A percentile compares a stretch with the other conserved stretches of the same genome.
phyloP scores from a whole-genome alignment of 306 rosid species.

The Vigna radiata region DNA sequence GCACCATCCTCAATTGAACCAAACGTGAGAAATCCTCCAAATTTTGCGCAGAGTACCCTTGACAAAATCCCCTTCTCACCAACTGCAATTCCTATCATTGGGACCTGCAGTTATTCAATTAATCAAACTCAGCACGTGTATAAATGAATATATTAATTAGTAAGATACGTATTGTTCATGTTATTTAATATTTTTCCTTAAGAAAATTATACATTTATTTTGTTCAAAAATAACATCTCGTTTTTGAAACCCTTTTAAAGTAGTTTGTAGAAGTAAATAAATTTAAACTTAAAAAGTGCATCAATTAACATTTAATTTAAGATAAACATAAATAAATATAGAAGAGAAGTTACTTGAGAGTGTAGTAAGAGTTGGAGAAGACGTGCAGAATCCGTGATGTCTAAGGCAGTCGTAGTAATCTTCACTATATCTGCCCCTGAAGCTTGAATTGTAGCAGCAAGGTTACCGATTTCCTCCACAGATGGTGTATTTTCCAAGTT shows the following conservation, averaged over 20 bases:
- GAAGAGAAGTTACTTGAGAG: slow-evolving; percentile 53
- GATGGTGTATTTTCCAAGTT: slow-evolving; percentile 67
- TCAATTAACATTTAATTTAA: no score
- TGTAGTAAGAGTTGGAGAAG: slow-evolving; percentile 61
- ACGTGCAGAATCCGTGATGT: slow-evolving; percentile 68
- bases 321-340: no score
- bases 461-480: slow-evolving; percentile 61
- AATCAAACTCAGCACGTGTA: not conserved
- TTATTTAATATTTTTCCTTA: no score
- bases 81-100: slow-evolving; percentile 74
- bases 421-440: slow-evolving; percentile 73
- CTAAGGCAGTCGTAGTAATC: slow-evolving; percentile 72
- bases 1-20: slow-evolving; percentile 61
- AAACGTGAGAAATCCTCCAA: slow-evolving; percentile 72
- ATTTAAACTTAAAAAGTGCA: no score
- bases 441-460: slow-evolving; percentile 69
- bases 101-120: slow-evolving; percentile 52
- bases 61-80: slow-evolving; percentile 75
- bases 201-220: no score
- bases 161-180: no score
- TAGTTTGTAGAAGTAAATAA: no score
- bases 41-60: slow-evolving; percentile 64
- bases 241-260: no score
- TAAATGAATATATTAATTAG: no score
- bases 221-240: no score